A percentile compares a stretch with the other conserved stretches of the same genome.
phyloP scores from a whole-genome alignment of 2,329 filamentous ascomycete species.

The Pseudocercospora macadamiae region DNA sequence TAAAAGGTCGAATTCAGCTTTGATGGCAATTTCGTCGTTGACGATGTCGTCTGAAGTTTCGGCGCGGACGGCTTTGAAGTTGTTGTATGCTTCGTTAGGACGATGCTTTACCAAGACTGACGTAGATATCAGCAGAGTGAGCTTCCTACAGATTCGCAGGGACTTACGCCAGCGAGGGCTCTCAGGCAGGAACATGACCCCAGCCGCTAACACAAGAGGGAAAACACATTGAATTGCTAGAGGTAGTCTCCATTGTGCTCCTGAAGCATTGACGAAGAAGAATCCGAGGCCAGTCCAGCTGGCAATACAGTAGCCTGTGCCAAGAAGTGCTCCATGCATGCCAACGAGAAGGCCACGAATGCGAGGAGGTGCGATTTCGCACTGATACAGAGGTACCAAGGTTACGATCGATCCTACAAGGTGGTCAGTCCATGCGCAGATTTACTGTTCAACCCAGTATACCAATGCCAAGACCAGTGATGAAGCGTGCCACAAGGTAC shows the following conservation, averaged over 20 bases:
- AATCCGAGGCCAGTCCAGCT: constrained; percentile 1
- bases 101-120: background rate
- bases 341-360: background rate
- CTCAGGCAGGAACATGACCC: constrained; percentile 2
- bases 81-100: background rate
- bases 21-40: background rate
- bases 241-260: background rate
- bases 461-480: constrained; percentile 43
- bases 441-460: background rate
- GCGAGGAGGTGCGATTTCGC: background rate
- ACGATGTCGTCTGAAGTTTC: background rate
- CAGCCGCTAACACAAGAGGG: background rate
- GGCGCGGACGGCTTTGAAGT: background rate
- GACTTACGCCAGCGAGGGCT: constrained; percentile 3
- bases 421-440: too few relatives aligned
- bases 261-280: background rate
- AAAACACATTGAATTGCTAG: background rate
- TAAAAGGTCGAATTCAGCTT: background rate
- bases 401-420: constrained; percentile 5
- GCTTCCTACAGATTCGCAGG: background rate
- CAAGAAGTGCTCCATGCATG: background rate
- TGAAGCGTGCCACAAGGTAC: constrained; percentile 44
- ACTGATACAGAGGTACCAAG: constrained; percentile 1
- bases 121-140: background rate
- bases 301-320: background rate